Base-by-base conservation (phyloP, 331 rosid species). In the Saraca asoca region DNA sequence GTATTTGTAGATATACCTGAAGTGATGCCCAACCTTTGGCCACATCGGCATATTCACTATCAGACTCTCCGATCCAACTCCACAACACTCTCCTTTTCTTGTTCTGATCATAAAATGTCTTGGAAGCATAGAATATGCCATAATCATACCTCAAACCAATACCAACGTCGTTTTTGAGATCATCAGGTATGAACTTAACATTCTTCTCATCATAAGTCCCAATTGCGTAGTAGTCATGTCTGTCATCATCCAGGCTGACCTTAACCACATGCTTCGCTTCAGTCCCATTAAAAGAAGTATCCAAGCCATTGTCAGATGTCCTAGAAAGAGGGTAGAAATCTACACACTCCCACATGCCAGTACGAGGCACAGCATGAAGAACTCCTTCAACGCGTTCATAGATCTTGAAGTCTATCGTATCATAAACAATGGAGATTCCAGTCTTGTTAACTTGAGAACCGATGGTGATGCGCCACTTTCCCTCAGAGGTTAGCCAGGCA, bases 281-380 rank as follows among this genome's bases (percentile, higher is more conserved):
- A 34, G 55, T 64, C 31, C 94, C 89, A 43, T 44, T 79, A 31
- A 12, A 14, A 0, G 95, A 89, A 11, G 96, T 87, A 17, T 93
- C 87, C 79, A 85, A 41, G 1, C 96, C 98, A 34, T 18, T 41
- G 2, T 64, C 81, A 14, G 9, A 46, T 0, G 20, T 64, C 58
- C 14, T 65, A 1, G 84, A 79, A 0, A 91, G 88, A 0, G 97
- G 94, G 64, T 51, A 91, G 42, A 91, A 91, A 68, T 91, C 97
- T 1, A 86, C 75, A 68, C 97, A 91, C 74, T 91, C 97, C 97
- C 96, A 91, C 96, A 91, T 91, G 46, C 97, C 96, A 16, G 96
- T 86, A 24, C 75, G 66, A 70, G 81, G 68, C n/a, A 88, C 90
- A 29, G 83, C 91, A 75, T 71, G 82, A 24, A 91, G 85, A 12